Percentiles rank a stretch among this genome's conserved stretches.
Conservation (phyloP, 2,329 filamentous ascomycete genomes). For the Fusarium sp. region DNA sequence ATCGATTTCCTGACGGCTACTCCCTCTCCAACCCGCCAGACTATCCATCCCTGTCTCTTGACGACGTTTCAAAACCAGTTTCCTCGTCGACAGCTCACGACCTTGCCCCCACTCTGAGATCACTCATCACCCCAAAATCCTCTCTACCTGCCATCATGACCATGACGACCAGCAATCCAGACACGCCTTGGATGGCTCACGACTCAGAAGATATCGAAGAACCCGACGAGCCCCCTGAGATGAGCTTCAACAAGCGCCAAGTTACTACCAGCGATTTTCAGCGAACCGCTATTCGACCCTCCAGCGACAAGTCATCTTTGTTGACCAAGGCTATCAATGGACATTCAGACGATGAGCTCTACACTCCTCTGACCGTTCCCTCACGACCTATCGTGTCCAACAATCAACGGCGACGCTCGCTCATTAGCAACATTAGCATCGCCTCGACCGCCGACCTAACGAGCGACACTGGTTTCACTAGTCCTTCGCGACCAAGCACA, state of each 20-base stretch:
- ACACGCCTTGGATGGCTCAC: slow-evolving; percentile 48
- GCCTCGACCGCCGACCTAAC: slow-evolving; percentile 90
- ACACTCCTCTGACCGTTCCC: slow-evolving; percentile 49
- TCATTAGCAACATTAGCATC: slow-evolving; percentile 81
- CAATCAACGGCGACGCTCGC: slow-evolving; percentile 65
- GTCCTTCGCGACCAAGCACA: slow-evolving; percentile 85
- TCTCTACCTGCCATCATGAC: slow-evolving; percentile 48
- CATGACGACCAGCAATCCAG: slow-evolving; percentile 46
- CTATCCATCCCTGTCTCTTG: slow-evolving; percentile 5
- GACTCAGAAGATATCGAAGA: slow-evolving; percentile 74
- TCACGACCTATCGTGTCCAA: slow-evolving; percentile 44
- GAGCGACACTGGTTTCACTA: slow-evolving; percentile 92
- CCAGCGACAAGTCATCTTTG: slow-evolving; percentile 76
- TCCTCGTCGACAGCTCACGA: slow-evolving; percentile 13
- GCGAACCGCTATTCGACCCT: slow-evolving; percentile 58
- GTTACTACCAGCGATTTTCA: slow-evolving; percentile 53
- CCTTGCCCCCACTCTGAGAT: slow-evolving; percentile 25
- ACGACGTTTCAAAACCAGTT: slow-evolving; percentile 12
- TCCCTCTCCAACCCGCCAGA: neutral
- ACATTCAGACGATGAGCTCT: slow-evolving; percentile 65
- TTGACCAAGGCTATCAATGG: slow-evolving; percentile 84
- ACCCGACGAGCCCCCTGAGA: slow-evolving; percentile 88
- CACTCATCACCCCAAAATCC: slow-evolving; percentile 30
- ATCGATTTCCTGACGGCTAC: neutral
- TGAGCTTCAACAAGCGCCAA: slow-evolving; percentile 43